phyloP scores from a whole-genome alignment of 1,284 basidiomycete species.

The Tilletia caries region DNA sequence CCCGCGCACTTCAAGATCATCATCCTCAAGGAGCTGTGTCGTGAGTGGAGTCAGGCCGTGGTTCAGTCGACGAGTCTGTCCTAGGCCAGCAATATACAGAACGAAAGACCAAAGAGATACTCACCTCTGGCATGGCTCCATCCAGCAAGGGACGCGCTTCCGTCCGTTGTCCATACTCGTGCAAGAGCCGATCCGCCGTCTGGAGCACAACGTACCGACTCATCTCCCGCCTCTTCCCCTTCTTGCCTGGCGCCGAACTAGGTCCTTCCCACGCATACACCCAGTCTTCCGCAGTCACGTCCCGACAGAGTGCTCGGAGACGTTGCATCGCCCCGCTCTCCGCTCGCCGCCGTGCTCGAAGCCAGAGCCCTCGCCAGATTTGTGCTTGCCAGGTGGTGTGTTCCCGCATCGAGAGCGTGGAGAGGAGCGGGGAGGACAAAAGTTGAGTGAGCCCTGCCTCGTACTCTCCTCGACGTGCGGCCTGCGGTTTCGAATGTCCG shows the following conservation, averaged over 20 bases:
- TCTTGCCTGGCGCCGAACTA: neutral
- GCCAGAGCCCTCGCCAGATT: neutral
- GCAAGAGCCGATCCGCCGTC: neutral
- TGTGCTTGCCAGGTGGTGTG: conserved; percentile 11
- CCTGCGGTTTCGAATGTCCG: no score
- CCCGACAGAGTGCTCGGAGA: neutral
- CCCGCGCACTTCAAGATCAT: neutral
- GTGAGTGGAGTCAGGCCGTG: no score
- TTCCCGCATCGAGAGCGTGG: neutral
- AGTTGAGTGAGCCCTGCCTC: neutral
- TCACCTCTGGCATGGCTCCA: neutral
- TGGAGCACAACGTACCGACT: neutral
- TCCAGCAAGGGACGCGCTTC: neutral
- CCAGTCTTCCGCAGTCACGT: neutral
- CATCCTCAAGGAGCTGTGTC: neutral
- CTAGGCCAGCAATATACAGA: neutral
- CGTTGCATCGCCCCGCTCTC: neutral
- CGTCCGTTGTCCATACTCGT: neutral
- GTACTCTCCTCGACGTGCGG: neutral
- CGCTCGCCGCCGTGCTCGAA: neutral
- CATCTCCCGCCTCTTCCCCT: neutral
- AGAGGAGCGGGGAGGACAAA: neutral
- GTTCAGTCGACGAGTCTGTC: no score
- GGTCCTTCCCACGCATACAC: conserved; percentile 2
- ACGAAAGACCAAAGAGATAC: neutral